Evolutionary conservation across 1,284 basidiomycete genomes (phyloP), one percentile per base, ranked within the genome.

Genomic region (Cryptococcus maquisensis): DNA sequence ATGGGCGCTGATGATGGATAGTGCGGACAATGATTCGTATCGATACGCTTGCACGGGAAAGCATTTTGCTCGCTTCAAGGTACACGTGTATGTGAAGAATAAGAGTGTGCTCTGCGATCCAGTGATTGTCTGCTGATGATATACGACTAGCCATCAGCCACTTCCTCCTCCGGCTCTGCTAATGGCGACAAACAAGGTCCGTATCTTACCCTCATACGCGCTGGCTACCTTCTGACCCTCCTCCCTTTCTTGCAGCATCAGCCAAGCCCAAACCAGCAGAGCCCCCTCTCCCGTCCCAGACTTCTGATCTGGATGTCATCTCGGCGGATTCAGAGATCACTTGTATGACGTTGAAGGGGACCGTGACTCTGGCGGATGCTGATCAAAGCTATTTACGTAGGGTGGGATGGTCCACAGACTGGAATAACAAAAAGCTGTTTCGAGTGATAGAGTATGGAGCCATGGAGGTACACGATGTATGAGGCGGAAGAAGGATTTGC

Each of bases 381-480:
- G 32, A 47, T 52, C 23, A 53, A 7, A 32, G n/a, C 32, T 18
- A 2, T 32, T 1, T 23, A 28, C 4, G 1, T 47, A 75, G 72
- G 2, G 64, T 74, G 16, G 66, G 67, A 1, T 72, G 66, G 62
- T 61, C 61, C 4, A 55, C 59, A 2, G 60, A 65, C 23, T 45
- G 73, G 44, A 42, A 55, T 24, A 65, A 75, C 54, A 70, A 72
- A 24, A 56, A 45, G 16, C 55, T 73, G 41, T 75, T 73, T 54
- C 63, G 73, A 37, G 69, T 72, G 18, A 66, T 75, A 43, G 73
- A 75, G 57, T 74, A 73, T 51, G 70, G 67, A 4, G 68, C 70
- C 5, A 72, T 74, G 73, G 74, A 61, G 63, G 71, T 67, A 13
- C 16, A 35, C 16, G 15, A 39, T 38, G 10, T 18, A 15, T 37